Conservation (phyloP, 225 moss, liverwort and hornwort species). For the Rhytidiadelphus loreus region DNA sequence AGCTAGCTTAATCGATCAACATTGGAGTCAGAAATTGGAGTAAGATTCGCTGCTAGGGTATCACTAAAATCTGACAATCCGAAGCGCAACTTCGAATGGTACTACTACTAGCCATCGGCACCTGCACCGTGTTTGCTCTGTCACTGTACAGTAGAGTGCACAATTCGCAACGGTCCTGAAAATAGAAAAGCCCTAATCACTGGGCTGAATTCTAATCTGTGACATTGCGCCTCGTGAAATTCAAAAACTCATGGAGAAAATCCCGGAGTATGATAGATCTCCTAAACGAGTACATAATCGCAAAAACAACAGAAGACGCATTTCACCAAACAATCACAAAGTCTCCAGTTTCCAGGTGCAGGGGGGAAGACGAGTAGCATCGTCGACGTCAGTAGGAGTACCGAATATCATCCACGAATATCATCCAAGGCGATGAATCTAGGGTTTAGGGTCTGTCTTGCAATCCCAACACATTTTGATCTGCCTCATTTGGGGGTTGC, state of each 20-base stretch:
- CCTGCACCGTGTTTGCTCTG: not conserved
- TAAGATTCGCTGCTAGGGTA: not conserved
- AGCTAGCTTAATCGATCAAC: not conserved
- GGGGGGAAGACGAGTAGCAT: not conserved
- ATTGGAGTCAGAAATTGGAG: not conserved
- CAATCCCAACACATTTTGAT: no score
- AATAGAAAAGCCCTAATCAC: not conserved
- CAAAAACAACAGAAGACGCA: not conserved
- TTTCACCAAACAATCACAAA: not conserved
- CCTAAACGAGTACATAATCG: not conserved
- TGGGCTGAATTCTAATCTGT: not conserved
- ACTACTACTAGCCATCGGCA: not conserved
- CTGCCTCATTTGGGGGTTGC: not conserved
- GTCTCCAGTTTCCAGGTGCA: not conserved
- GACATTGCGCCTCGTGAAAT: not conserved
- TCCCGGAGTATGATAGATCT: not conserved
- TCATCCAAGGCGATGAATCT: not conserved
- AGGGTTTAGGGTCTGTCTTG: not conserved
- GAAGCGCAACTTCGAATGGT: not conserved
- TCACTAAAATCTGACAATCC: not conserved
- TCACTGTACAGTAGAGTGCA: not conserved
- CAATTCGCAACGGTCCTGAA: not conserved
- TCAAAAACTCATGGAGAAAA: not conserved
- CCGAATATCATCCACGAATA: not conserved
- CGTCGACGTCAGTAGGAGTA: not conserved